phyloP scores from a whole-genome alignment of 2,329 filamentous ascomycete genomes.

The Aspergillus quadricinctus region DNA sequence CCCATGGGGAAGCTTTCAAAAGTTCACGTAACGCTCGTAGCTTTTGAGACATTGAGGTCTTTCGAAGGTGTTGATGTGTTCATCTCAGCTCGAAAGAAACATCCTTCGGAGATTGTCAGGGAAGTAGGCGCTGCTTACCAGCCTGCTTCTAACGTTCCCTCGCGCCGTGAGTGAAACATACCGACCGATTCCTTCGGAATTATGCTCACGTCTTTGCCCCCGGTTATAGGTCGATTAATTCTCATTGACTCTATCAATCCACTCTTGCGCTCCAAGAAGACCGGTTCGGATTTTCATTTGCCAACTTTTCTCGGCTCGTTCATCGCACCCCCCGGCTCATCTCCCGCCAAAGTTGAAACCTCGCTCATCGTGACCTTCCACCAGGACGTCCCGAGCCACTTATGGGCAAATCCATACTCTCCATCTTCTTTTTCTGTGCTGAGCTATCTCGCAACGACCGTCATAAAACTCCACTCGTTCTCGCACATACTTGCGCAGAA shows the following conservation, averaged over 20 bases:
- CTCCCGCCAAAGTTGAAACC: conserved; percentile 39
- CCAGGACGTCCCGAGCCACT: conserved; percentile 63
- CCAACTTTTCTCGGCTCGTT: conserved; percentile 66
- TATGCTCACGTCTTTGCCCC: background rate
- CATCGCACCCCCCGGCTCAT: conserved; percentile 50
- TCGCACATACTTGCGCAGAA: conserved; percentile 70
- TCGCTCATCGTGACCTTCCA: conserved; percentile 81
- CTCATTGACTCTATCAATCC: conserved; percentile 76
- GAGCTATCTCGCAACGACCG: conserved; percentile 80
- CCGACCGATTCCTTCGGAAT: background rate
- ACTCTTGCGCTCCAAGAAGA: conserved; percentile 41
- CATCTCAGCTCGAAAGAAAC: conserved; percentile 60
- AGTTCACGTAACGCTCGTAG: conserved; percentile 68
- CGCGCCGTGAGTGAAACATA: conserved; percentile 24
- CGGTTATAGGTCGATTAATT: conserved; percentile 61
- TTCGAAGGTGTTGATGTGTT: conserved; percentile 64
- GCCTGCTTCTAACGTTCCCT: conserved; percentile 12
- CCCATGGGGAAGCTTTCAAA: conserved; percentile 45
- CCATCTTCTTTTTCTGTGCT: conserved; percentile 70
- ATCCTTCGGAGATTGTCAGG: conserved; percentile 52
- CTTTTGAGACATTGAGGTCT: conserved; percentile 68
- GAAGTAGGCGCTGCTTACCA: conserved; percentile 51
- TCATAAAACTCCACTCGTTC: conserved; percentile 70
- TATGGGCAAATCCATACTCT: conserved; percentile 39
- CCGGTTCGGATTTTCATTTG: conserved; percentile 53